These are phyloP conservation scores for Pterocarpus macrocarpus DNA, from an alignment of 306 rosid genomes.

Conservation along the genomic window DNA sequence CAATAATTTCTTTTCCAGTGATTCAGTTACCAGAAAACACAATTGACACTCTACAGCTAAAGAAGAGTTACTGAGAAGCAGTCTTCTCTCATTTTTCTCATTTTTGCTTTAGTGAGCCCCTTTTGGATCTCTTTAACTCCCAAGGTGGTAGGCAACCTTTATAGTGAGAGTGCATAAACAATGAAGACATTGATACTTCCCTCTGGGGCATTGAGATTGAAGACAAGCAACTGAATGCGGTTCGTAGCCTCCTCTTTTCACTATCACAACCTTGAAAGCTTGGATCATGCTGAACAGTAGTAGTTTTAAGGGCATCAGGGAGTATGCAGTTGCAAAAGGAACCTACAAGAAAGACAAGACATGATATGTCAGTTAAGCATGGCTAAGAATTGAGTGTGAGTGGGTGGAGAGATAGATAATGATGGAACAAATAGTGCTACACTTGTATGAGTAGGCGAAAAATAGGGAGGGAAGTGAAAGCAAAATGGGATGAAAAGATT, in stretches of 20 bases:
- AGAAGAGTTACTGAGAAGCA: constrained; percentile 39
- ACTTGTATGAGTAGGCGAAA: background rate
- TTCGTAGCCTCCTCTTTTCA: constrained; percentile 77
- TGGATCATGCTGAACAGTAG: constrained; percentile 67
- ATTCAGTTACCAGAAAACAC: constrained; percentile 45
- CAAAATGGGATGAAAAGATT: constrained; percentile 13
- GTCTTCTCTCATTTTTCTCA: constrained; percentile 58
- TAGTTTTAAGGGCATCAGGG: constrained; percentile 80
- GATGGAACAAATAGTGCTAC: background rate
- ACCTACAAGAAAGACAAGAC: constrained; percentile 62
- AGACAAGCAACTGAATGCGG: constrained; percentile 76
- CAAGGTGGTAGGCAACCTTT: constrained; percentile 95
- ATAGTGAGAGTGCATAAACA: constrained; percentile 89
- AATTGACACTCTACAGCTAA: constrained; percentile 37
- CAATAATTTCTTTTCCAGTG: constrained; percentile 40
- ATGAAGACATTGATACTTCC: constrained; percentile 88
- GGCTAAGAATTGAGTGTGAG: background rate
- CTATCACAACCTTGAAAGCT: constrained; percentile 62
- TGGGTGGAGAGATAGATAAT: background rate
- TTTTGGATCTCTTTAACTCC: constrained; percentile 67
- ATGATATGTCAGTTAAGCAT: constrained; percentile 18
- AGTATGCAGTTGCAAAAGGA: constrained; percentile 87
- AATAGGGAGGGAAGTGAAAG: background rate
- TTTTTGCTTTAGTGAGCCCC: constrained; percentile 65
- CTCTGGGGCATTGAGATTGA: constrained; percentile 80